Evolutionary conservation across 371 early-diverging fungal genomes (phyloP), one percentile per base, ranked within the genome.

Genomic region (Actinomortierella ambigua): DNA sequence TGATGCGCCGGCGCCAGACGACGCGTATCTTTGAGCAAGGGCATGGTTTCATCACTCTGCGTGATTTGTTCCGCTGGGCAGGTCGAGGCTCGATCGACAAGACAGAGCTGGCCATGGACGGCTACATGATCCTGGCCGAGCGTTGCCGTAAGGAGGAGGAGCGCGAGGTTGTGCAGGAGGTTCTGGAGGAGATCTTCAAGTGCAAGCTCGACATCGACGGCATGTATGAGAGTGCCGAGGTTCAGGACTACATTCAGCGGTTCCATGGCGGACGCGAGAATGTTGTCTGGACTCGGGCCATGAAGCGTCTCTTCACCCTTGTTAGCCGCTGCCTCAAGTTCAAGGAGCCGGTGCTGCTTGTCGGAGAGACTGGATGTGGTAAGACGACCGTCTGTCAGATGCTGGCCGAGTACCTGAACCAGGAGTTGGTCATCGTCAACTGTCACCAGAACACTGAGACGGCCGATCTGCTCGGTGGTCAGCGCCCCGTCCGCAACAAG

Each of bases 281-380:
- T 39, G 80, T 98, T 46, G 97, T 95, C 1, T 97, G 97, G 98
- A 98, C 98, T 9, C 88, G 88, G 69, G 91, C 96, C 2, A 96
- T 98, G 96, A 90, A 92, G 63, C 85, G 96, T 28, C 80, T 99
- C 55, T 94, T 98, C 61, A 88, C 91, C 24, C 81, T 98, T 34
- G 94, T 98, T 6, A 85, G 90, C 20, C 85, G 88, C 41, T 95
- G 95, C 55, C 79, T 97, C 55, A 69, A 82, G 50, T 86, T 90
- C 79, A 85, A 90, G 46, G 99, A 99, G 73, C 98, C 99, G 20
- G 93, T 99, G 22, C 78, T 99, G 20, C 85, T 99, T 6, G 96
- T 99, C 1, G 99, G 99, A 50, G 99, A 98, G 69, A 99, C 99
- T 9, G 99, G 99, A 17, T 96, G 97, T 76, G 99, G 99, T 56